Evolutionary conservation across 1,139 yeast genomes (phyloP).

Genomic region (Saccharomycopsis hybrid): DNA sequence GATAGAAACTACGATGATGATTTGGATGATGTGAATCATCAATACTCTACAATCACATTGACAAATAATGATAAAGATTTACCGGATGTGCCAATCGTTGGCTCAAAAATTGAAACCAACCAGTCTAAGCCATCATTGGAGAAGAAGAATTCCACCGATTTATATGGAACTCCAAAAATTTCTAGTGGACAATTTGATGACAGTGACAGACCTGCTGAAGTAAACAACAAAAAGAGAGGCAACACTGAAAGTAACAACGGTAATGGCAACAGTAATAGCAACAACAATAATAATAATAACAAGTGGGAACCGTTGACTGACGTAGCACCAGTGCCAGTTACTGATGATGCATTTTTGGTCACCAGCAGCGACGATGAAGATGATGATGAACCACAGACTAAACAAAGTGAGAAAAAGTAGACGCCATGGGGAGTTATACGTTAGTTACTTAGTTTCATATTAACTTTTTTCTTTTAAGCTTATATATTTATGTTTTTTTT

Average conservation of each 20-base stretch:
- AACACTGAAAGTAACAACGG: conserved; percentile 18
- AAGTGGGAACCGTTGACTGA: conserved; percentile 60
- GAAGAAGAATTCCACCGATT: conserved; percentile 28
- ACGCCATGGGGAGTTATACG: no score
- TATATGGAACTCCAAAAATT: conserved; percentile 26
- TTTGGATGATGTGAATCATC: conserved; percentile 1
- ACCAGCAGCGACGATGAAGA: conserved; percentile 74
- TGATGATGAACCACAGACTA: conserved; percentile 24
- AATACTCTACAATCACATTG: conserved; percentile 16
- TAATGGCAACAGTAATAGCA: conserved; percentile 12
- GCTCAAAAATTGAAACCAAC: conserved; percentile 4
- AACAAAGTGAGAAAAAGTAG: background rate
- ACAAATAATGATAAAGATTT: conserved; percentile 17
- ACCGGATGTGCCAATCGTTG: conserved; percentile 14
- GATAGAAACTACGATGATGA: conserved; percentile 13
- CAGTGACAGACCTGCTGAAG: conserved; percentile 11
- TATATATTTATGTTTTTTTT: background rate
- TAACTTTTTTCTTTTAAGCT: background rate
- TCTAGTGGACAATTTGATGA: conserved; percentile 16
- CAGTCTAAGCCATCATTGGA: conserved; percentile 29
- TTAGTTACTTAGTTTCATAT: no score
- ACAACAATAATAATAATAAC: conserved; percentile 24
- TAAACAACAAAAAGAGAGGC: conserved; percentile 21
- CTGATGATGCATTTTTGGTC: conserved; percentile 67
- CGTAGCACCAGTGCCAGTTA: conserved; percentile 47